Conservation (phyloP, 768 basidiomycete genomes). For the Auriscalpium microsporum region DNA sequence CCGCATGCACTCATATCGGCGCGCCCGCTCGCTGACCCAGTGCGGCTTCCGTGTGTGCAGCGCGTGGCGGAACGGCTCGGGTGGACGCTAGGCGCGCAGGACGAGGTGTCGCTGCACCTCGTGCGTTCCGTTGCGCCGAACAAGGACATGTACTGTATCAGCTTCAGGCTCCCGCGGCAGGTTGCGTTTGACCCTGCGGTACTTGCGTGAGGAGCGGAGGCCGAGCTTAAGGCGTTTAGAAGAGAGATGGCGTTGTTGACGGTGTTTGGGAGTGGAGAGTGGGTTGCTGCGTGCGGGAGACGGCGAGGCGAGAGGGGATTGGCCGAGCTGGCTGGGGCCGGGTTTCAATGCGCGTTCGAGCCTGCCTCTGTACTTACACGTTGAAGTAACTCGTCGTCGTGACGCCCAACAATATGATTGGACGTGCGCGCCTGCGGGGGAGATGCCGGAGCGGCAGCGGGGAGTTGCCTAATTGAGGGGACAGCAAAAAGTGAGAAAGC, state of each 20-base stretch:
- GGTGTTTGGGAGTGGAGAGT: too few relatives aligned
- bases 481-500: not conserved
- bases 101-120: slow-evolving; percentile 47
- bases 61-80: slow-evolving; percentile 65
- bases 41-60: slow-evolving; percentile 30
- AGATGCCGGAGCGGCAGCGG: not conserved
- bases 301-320: too few relatives aligned
- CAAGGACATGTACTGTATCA: slow-evolving; percentile 97
- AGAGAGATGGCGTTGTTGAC: too few relatives aligned
- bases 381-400: too few relatives aligned
- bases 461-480: not conserved
- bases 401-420: too few relatives aligned
- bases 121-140: slow-evolving; percentile 92
- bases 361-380: too few relatives aligned
- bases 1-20: slow-evolving; percentile 6
- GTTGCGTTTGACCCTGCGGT: slow-evolving; percentile 26
- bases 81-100: slow-evolving; percentile 40
- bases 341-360: too few relatives aligned
- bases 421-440: not conserved
- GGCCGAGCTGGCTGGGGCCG: too few relatives aligned
- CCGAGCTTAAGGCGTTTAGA: too few relatives aligned
- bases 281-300: too few relatives aligned
- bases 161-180: slow-evolving; percentile 60
- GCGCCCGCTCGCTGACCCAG: not conserved
- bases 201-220: not conserved